Percentiles rank a stretch among this genome's conserved stretches.
Evolutionary conservation across 345 rosid genomes (phyloP).

Genomic region (Turnera subulata): DNA sequence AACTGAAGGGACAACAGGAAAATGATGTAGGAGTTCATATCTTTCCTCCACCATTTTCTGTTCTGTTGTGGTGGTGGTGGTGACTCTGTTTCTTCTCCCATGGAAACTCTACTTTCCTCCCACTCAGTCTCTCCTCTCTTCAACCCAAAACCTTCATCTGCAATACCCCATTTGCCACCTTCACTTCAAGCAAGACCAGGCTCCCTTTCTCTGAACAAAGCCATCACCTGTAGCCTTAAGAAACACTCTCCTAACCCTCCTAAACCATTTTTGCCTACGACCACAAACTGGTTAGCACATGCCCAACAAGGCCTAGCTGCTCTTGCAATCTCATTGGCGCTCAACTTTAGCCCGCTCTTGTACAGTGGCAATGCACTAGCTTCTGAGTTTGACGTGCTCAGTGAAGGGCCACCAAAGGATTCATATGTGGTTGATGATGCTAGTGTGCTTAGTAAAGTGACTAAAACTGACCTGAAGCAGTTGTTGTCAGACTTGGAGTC

Average conservation of each 20-base stretch:
- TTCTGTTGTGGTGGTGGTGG: no score
- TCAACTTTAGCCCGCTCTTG: constrained; percentile 62
- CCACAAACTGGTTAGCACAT: constrained; percentile 47
- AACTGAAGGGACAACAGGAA: constrained; percentile 22
- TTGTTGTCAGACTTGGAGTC: constrained; percentile 90
- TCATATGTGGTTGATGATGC: constrained; percentile 86
- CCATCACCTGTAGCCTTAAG: constrained; percentile 38
- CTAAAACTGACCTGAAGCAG: constrained; percentile 73
- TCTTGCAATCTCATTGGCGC: constrained; percentile 68
- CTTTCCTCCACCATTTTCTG: constrained; percentile 14
- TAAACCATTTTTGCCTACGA: constrained; percentile 27
- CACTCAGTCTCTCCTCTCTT: constrained; percentile 50
- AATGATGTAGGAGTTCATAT: constrained; percentile 9
- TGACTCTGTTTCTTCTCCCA: constrained; percentile 27
- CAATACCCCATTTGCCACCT: constrained; percentile 29
- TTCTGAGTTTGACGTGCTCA: constrained; percentile 83
- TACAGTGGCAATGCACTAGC: constrained; percentile 57
- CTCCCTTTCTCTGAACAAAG: constrained; percentile 36
- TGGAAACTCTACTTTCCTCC: constrained; percentile 76
- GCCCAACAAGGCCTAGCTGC: constrained; percentile 84
- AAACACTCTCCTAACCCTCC: constrained; percentile 28
- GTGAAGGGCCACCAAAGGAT: constrained; percentile 84
- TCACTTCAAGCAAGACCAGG: constrained; percentile 40
- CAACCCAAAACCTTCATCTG: constrained; percentile 39
- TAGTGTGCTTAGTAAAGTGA: constrained; percentile 86